Base-by-base conservation (phyloP, 192 early-diverging fungal species). In the Coemansia sp. region DNA sequence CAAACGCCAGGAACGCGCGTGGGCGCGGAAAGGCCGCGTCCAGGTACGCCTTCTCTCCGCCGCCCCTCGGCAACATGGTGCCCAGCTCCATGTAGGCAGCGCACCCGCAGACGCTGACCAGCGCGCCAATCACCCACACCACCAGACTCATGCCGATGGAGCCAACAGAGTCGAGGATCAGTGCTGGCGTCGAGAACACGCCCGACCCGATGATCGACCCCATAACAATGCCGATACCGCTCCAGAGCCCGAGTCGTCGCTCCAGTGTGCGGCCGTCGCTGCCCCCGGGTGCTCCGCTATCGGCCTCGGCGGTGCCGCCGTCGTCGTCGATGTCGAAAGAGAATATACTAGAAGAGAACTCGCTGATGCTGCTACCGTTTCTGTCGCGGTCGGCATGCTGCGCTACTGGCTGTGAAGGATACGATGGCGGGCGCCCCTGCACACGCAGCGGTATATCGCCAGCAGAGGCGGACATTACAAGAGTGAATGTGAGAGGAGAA, bases 31-130 rank as follows among this genome's bases (percentile, higher is more conserved):
- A 83, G n/a, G 68, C 67, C 28, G 67, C 58, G 13, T 72, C 78
- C 37, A 83, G 68, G 46, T 83, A 83, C 51, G 78, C 78, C 68
- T 82, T 72, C 55, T 85, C 84, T 18, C 84, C 84, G 9, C 84
- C 84, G 46, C 74, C 78, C 2, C 55, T 38, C 3, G 71, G 68
- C 26, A 82, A 46, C 79, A 80, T 78, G 0, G 77, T 77, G 9
- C 80, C 80, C 9, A 80, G 55, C 55, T 80, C 79, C 48, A 82
- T 59, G 25, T 80, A 80, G 28, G 64, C 55, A 0, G 57, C 46
- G 22, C 67, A 70, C 4, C 64, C 68, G 41, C 67, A 71, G 10
- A 67, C 17, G 34, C 67, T 78, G 28, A 72, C 50, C 3, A 39
- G 27, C 0, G 65, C 75, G 18, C 75, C 75, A 10, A 78, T 17